A percentile compares a stretch with the other conserved stretches of the same genome.
Evolutionary conservation across 1,284 basidiomycete genomes (phyloP).

Genomic region (Puccinia hordei): DNA sequence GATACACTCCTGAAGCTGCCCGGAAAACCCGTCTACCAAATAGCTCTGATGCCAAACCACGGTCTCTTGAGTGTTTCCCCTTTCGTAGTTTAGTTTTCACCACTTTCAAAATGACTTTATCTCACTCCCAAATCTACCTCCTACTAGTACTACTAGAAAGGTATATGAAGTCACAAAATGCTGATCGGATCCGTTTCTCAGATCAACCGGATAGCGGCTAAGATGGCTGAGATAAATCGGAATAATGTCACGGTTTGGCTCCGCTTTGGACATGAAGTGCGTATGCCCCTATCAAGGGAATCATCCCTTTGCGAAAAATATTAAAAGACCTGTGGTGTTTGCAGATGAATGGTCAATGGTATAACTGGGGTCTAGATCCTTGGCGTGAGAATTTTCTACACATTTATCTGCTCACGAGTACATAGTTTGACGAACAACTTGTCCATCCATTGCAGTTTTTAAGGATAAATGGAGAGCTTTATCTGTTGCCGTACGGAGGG

Average conservation of each 20-base stretch:
- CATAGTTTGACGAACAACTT: neutral
- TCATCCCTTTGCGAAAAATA: neutral
- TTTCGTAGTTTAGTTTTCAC: constrained; percentile 12
- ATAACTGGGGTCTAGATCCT: constrained; percentile 29
- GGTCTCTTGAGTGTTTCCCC: constrained; percentile 32
- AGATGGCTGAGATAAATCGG: constrained; percentile 37
- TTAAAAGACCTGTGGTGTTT: neutral
- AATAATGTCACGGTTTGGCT: constrained; percentile 43
- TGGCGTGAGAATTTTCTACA: constrained; percentile 13
- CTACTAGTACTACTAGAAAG: neutral
- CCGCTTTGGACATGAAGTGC: constrained; percentile 38
- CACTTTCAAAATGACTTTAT: neutral
- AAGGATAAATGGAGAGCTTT: constrained; percentile 36
- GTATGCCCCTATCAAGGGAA: neutral
- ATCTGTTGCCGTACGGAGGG: constrained; percentile 9
- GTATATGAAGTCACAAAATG: neutral
- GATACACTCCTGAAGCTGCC: constrained; percentile 23
- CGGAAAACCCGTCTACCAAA: constrained; percentile 44
- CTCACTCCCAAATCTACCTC: neutral
- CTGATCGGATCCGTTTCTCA: neutral
- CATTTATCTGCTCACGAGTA: neutral
- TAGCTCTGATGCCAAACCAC: constrained; percentile 42
- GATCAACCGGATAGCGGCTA: constrained; percentile 29
- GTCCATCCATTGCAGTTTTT: neutral
- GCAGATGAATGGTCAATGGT: constrained; percentile 47